Evolutionary conservation across 306 rosid species (phyloP).

Genomic region (Corylus heterophylla): DNA sequence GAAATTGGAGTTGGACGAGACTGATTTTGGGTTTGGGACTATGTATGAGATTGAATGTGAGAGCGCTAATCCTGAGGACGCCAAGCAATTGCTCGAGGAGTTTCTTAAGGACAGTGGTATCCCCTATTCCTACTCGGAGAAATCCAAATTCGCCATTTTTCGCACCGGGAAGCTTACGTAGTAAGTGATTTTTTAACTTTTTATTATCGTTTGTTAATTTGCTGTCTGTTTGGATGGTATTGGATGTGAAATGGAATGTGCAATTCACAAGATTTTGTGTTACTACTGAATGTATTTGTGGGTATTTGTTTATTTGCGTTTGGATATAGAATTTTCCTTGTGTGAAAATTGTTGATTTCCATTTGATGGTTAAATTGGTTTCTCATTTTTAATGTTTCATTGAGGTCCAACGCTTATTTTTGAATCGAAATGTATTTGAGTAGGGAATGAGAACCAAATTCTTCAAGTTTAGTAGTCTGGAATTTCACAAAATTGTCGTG

Average conservation of each 20-base stretch:
- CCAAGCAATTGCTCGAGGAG: constrained; percentile 61
- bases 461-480: too few relatives aligned
- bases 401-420: too few relatives aligned
- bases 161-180: constrained; percentile 45
- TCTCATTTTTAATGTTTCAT: too few relatives aligned
- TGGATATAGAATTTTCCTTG: too few relatives aligned
- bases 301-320: neutral
- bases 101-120: constrained; percentile 68
- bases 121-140: constrained; percentile 55
- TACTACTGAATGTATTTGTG: neutral
- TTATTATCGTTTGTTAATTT: neutral
- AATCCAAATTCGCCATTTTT: constrained; percentile 72
- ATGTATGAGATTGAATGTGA: constrained; percentile 89
- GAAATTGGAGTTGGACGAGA: constrained; percentile 90
- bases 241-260: neutral
- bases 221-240: neutral
- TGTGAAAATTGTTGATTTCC: too few relatives aligned
- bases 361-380: too few relatives aligned
- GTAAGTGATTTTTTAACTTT: neutral
- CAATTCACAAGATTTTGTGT: neutral
- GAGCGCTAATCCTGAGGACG: constrained; percentile 70
- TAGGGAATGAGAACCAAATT: too few relatives aligned
- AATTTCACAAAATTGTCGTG: too few relatives aligned
- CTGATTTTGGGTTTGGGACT: constrained; percentile 67
- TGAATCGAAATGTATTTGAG: too few relatives aligned